Percentiles rank a stretch among this genome's conserved stretches.
Conservation (phyloP, 2,329 filamentous ascomycete genomes). For the Thyridium curvatum region DNA sequence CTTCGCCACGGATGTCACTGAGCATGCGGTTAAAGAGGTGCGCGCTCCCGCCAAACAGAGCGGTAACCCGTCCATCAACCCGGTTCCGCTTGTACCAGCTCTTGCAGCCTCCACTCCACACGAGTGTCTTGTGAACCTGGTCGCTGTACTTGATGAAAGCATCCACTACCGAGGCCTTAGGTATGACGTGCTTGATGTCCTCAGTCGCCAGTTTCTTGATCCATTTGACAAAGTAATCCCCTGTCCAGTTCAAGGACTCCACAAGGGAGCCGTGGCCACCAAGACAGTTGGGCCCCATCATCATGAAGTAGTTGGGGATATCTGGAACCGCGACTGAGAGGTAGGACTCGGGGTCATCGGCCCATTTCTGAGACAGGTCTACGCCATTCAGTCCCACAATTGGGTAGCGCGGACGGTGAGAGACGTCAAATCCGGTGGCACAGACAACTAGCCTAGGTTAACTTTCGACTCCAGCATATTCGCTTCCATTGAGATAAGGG, state of each 20-base stretch:
- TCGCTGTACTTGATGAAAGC: slow-evolving; percentile 41
- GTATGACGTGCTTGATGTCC: slow-evolving; percentile 35
- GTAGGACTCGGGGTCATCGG: slow-evolving; percentile 32
- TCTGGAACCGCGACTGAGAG: slow-evolving; percentile 36
- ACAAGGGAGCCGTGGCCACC: slow-evolving; percentile 40
- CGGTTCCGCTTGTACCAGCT: slow-evolving; percentile 8
- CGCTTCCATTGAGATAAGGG: too few relatives aligned
- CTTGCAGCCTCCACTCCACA: slow-evolving; percentile 8
- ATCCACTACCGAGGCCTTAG: slow-evolving; percentile 33
- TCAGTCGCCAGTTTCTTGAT: slow-evolving; percentile 41
- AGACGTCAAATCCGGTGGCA: slow-evolving; percentile 38
- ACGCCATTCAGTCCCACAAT: slow-evolving; percentile 29
- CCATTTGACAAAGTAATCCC: slow-evolving; percentile 39
- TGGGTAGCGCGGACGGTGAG: slow-evolving; percentile 32
- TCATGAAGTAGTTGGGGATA: slow-evolving; percentile 43
- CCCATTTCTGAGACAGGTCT: slow-evolving; percentile 31
- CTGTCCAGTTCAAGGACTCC: slow-evolving; percentile 39
- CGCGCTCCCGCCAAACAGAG: slow-evolving; percentile 8
- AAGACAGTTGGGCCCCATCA: slow-evolving; percentile 41
- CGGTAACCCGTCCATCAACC: slow-evolving; percentile 5
- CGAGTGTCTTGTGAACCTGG: slow-evolving; percentile 9
- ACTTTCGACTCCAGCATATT: too few relatives aligned
- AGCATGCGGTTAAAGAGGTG: slow-evolving; percentile 14
- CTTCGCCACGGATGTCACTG: slow-evolving; percentile 19
- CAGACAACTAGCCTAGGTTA: slow-evolving; percentile 12